These are phyloP conservation scores for Podosphaera leucotricha DNA, from an alignment of 2,329 filamentous ascomycete genomes.

Conservation along the genomic window DNA sequence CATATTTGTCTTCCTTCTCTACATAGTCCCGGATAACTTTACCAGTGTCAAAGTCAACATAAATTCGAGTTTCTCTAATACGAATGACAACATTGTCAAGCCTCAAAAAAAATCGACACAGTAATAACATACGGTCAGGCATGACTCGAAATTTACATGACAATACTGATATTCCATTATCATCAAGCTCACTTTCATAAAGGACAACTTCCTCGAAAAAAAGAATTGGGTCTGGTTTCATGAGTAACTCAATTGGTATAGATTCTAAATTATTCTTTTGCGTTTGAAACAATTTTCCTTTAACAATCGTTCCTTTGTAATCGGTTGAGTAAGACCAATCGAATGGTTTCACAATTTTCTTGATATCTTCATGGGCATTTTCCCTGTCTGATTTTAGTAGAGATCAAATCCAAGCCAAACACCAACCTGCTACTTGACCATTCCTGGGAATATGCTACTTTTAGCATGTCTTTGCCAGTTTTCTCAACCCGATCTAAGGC, in stretches of 20 bases:
- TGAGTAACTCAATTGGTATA: conserved; percentile 72
- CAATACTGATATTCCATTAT: conserved; percentile 82
- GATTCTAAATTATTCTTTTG: conserved; percentile 13
- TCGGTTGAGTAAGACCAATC: conserved; percentile 94
- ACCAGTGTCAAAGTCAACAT: conserved; percentile 62
- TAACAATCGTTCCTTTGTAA: conserved; percentile 48
- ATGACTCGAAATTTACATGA: conserved; percentile 87
- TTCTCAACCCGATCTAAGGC: conserved; percentile 86
- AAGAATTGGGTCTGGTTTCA: conserved; percentile 73
- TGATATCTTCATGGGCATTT: conserved; percentile 64
- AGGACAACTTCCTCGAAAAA: conserved; percentile 94
- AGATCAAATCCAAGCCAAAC: no score
- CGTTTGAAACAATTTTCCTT: conserved; percentile 11
- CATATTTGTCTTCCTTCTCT: conserved; percentile 63
- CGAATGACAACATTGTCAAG: conserved; percentile 75
- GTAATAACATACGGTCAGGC: conserved; percentile 63
- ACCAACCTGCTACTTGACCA: conserved; percentile 35
- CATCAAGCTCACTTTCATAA: conserved; percentile 92
- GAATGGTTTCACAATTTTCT: conserved; percentile 83
- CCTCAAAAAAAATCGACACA: conserved; percentile 76
- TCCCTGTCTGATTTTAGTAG: conserved; percentile 27
- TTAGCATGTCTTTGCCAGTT: conserved; percentile 72
- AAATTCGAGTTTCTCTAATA: conserved; percentile 73
- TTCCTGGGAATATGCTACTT: conserved; percentile 75
- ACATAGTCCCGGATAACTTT: conserved; percentile 77